Evolutionary conservation across 495 filamentous ascomycete species (phyloP).

Genomic region (Hypomontagnella monticulosa): DNA sequence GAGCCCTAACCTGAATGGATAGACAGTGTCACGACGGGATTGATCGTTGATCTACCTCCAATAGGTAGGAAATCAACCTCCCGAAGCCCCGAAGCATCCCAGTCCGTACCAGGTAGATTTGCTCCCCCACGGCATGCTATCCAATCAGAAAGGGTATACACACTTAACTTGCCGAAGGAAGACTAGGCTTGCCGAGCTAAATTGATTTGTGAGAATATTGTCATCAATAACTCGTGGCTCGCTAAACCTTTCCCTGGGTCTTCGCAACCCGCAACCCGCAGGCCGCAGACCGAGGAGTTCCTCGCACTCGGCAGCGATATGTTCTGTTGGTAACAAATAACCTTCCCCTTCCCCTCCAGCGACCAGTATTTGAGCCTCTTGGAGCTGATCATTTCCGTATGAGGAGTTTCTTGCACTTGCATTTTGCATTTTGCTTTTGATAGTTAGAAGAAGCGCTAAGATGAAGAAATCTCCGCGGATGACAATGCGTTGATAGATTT

Average conservation of each 20-base stretch:
- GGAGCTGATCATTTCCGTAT: too few relatives aligned
- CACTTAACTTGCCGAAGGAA: slow-evolving; percentile 33
- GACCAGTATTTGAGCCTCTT: too few relatives aligned
- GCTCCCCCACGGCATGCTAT: slow-evolving; percentile 22
- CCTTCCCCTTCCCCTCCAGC: too few relatives aligned
- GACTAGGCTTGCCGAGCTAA: slow-evolving; percentile 24
- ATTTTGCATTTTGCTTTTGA: too few relatives aligned
- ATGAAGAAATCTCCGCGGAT: too few relatives aligned
- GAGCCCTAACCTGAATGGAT: slow-evolving; percentile 19
- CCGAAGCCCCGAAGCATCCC: slow-evolving; percentile 38
- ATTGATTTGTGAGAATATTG: slow-evolving; percentile 39
- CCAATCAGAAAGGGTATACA: slow-evolving; percentile 23
- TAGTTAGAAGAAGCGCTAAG: too few relatives aligned
- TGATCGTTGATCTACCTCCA: slow-evolving; percentile 29
- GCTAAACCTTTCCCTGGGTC: slow-evolving; percentile 13
- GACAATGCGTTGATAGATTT: too few relatives aligned
- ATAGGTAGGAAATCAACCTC: slow-evolving; percentile 32
- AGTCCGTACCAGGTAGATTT: slow-evolving; percentile 15
- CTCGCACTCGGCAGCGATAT: too few relatives aligned
- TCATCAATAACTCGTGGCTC: slow-evolving; percentile 32
- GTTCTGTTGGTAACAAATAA: too few relatives aligned
- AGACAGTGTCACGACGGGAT: slow-evolving; percentile 15
- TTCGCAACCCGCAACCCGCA: too few relatives aligned
- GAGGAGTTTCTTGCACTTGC: too few relatives aligned
- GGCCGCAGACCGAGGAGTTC: too few relatives aligned